Conservation (phyloP, 2,329 filamentous ascomycete species). For the Aspergillus sp. region DNA sequence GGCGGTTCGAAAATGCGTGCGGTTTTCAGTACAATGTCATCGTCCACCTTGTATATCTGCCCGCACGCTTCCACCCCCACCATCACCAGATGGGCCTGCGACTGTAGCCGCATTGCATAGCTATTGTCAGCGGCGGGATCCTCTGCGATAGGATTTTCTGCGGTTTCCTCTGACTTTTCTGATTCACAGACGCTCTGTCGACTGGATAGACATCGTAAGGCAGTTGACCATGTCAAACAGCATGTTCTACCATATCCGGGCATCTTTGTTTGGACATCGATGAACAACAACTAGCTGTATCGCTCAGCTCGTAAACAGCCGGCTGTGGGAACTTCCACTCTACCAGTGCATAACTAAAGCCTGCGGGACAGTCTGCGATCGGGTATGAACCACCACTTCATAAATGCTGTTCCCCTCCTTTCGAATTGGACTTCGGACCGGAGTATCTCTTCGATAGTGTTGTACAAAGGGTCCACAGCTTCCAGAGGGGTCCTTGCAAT, state of each 20-base stretch:
- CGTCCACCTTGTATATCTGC: constrained; percentile 23
- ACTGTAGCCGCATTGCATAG: constrained; percentile 1
- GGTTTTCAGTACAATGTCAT: constrained; percentile 23
- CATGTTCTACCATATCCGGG: too few species aligned
- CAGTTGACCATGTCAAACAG: too few species aligned
- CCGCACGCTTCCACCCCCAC: constrained; percentile 22
- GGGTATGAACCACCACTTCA: too few species aligned
- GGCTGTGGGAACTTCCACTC: too few species aligned
- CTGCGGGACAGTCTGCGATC: too few species aligned
- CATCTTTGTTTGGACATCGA: too few species aligned
- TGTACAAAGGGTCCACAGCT: not conserved
- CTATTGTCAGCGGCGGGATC: not conserved
- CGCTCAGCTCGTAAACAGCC: too few species aligned
- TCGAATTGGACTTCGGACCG: not conserved
- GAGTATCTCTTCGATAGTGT: not conserved
- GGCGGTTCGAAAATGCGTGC: constrained; percentile 19
- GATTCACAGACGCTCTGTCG: not conserved
- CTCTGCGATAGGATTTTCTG: not conserved
- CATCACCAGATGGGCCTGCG: constrained; percentile 18
- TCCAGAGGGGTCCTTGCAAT: too few species aligned
- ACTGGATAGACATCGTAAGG: not conserved
- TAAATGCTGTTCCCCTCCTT: too few species aligned
- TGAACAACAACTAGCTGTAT: too few species aligned
- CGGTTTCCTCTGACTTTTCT: not conserved
- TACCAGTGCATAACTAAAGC: too few species aligned